Conservation (phyloP, 331 rosid species). For the Malus hybrid region DNA sequence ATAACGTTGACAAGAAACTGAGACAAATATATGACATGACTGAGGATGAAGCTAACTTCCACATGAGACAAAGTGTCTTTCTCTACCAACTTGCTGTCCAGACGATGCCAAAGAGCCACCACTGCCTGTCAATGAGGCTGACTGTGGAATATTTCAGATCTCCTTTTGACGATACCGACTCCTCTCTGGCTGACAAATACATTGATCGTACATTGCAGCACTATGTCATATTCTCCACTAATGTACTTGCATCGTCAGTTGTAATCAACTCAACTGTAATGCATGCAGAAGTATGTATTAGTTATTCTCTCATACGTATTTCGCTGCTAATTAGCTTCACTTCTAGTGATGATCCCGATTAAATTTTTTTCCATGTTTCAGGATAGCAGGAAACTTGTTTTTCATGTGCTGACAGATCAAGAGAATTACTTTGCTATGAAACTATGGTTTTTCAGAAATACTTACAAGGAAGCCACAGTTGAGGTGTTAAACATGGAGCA, state of each 20-base stretch:
- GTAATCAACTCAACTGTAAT: conserved; percentile 81
- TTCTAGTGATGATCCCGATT: conserved; percentile 22
- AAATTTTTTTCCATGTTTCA: conserved; percentile 28
- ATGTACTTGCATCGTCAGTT: conserved; percentile 83
- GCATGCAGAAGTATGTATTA: conserved; percentile 63
- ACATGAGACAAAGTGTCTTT: conserved; percentile 95
- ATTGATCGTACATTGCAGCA: conserved; percentile 66
- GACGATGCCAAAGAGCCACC: conserved; percentile 94
- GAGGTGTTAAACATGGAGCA: conserved; percentile 74
- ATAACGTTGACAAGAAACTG: conserved; percentile 91
- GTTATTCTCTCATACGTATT: conserved; percentile 2
- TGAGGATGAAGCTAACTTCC: conserved; percentile 95
- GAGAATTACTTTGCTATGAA: conserved; percentile 88
- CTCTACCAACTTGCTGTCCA: conserved; percentile 90
- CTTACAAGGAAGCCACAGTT: conserved; percentile 57
- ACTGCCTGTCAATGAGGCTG: conserved; percentile 85
- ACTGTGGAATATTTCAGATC: conserved; percentile 88
- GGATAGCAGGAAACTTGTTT: conserved; percentile 74
- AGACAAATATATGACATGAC: conserved; percentile 89
- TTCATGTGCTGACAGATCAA: conserved; percentile 85
- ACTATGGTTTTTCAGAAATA: conserved; percentile 78
- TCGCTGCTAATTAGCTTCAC: conserved; percentile 5
- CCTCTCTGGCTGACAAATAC: conserved; percentile 43
- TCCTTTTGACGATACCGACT: conserved; percentile 31
- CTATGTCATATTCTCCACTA: conserved; percentile 74